Evolutionary conservation across 345 rosid species (phyloP), one percentile per base, ranked within the genome.

Genomic region (Alliaria petiolata): DNA sequence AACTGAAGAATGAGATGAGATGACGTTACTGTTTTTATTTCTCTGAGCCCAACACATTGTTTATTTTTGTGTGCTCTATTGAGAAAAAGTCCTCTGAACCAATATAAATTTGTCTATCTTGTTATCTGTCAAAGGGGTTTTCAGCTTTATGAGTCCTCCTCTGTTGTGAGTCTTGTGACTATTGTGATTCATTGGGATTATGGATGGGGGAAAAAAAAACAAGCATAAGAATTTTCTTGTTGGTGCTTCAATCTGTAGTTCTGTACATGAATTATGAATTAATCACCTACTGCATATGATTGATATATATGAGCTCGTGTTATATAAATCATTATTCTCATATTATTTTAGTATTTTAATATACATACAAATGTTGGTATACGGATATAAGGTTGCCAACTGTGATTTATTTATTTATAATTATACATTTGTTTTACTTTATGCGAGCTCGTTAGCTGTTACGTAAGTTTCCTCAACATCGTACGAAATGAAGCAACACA

Each of bases 161-260:
- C 25, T 64, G 57, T 17, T 33, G 69, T 12, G n/a, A 30, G 5
- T 17, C 75, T n/a, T n/a, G n/a, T n/a, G n/a, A n/a, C n/a, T n/a
- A n/a, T n/a, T n/a, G n/a, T n/a, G n/a, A n/a, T n/a, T n/a, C n/a
- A n/a, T n/a, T n/a, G n/a, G n/a, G n/a, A n/a, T n/a, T n/a, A n/a
- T n/a, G n/a, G n/a, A n/a, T n/a, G n/a, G n/a, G 80, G 80, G n/a
- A n/a, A 47, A 78, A 69, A 78, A 70, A 36, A 44, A 8, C 16
- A 51, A 34, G 68, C 35, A 77, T 65, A 56, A 43, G 38, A 81
- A 80, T 0, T 34, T 6, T 3, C 2, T 39, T 4, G 3, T 14
- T 14, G 8, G 4, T 58, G 26, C 7, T 20, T 9, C 17, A 14
- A 22, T 3, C 25, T 22, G 25, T 22, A 22, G n/a, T 13, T 39